Percentiles rank a stretch among this genome's conserved stretches.
phyloP scores from a whole-genome alignment of 2,329 filamentous ascomycete species.

The Nothomitra cinnamomea region DNA sequence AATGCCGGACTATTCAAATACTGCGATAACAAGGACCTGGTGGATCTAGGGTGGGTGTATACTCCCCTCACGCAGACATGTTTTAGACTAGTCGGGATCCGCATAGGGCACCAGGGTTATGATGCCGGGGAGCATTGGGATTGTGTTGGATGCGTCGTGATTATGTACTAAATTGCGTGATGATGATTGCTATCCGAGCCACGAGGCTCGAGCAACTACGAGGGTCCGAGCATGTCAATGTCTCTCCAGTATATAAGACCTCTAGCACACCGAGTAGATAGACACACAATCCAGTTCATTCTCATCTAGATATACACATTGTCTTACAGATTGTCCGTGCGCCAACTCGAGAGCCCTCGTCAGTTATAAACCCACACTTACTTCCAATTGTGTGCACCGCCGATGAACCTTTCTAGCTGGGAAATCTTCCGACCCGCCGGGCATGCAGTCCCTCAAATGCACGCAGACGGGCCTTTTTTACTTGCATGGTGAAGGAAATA shows the following conservation, averaged over 20 bases:
- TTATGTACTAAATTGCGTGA: neutral
- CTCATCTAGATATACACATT: neutral
- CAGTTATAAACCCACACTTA: too few species aligned
- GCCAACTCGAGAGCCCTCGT: slow-evolving; percentile 62
- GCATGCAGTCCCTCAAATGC: slow-evolving; percentile 71
- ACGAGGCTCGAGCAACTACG: neutral
- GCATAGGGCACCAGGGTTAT: slow-evolving; percentile 95
- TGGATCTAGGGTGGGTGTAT: slow-evolving; percentile 93
- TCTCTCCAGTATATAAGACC: neutral
- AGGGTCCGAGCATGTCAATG: neutral
- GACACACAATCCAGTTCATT: neutral
- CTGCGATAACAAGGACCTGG: slow-evolving; percentile 65
- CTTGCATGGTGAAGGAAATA: slow-evolving; percentile 48
- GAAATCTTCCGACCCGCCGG: slow-evolving; percentile 90
- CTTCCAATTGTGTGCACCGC: too few species aligned
- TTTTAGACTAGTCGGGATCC: slow-evolving; percentile 87
- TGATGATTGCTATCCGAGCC: neutral
- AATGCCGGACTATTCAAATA: slow-evolving; percentile 76
- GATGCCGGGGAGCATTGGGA: slow-evolving; percentile 90
- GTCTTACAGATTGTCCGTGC: slow-evolving; percentile 56
- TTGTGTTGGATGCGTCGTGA: slow-evolving; percentile 22
- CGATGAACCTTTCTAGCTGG: slow-evolving; percentile 50
- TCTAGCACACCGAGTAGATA: neutral
- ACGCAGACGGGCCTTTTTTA: slow-evolving; percentile 70
- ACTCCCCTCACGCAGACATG: slow-evolving; percentile 94